A percentile compares a stretch with the other conserved stretches of the same genome.
Conservation (phyloP, 768 basidiomycete genomes). For the Tricholoma flavovirens region DNA sequence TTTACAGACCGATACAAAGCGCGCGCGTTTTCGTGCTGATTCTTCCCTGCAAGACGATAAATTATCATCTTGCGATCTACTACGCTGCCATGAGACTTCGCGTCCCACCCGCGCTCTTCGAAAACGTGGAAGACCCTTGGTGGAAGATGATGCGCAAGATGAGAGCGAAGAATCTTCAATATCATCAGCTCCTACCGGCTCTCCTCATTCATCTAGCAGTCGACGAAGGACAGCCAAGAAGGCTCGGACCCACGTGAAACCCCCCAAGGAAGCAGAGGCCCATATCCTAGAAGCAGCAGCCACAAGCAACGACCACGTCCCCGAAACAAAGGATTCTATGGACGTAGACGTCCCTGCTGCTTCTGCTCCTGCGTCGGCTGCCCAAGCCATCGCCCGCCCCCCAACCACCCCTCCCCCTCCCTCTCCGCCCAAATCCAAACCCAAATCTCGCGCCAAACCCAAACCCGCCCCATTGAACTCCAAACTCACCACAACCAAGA, state of each 20-base stretch:
- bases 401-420: constrained; percentile 8
- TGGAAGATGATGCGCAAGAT: constrained; percentile 11
- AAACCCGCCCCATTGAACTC: constrained; percentile 4
- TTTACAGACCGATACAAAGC: constrained; percentile 60
- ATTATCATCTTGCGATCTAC: constrained; percentile 50
- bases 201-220: constrained; percentile 14
- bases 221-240: constrained; percentile 18
- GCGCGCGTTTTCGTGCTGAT: constrained; percentile 76
- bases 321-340: constrained; percentile 8
- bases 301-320: not conserved
- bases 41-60: constrained; percentile 65
- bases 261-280: not conserved
- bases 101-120: constrained; percentile 22
- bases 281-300: constrained; percentile 1
- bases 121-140: constrained; percentile 22
- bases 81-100: constrained; percentile 48
- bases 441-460: constrained; percentile 15
- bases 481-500: constrained; percentile 8
- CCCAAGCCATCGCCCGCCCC: not conserved
- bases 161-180: constrained; percentile 8
- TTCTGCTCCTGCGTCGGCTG: not conserved
- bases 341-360: constrained; percentile 13
- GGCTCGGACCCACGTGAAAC: constrained; percentile 5
- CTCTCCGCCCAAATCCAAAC: constrained; percentile 14
- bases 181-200: constrained; percentile 10